A percentile compares a stretch with the other conserved stretches of the same genome.
Evolutionary conservation across 106 monocot species (phyloP).

Genomic region (Posidonia australis): DNA sequence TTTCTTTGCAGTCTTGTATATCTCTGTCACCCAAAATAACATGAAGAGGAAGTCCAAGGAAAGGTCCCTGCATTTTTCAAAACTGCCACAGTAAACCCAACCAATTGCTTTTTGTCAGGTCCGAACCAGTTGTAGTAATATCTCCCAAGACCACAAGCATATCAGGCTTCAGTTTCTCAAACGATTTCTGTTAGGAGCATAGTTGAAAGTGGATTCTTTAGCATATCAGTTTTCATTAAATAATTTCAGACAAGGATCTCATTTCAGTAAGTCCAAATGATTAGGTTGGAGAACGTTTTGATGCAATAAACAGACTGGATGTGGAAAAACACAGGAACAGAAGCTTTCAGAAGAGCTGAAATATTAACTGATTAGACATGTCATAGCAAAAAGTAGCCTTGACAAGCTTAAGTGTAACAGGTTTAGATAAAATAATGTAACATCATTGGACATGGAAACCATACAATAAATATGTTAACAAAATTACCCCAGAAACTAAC

Average conservation of each 20-base stretch:
- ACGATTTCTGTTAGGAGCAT: constrained; percentile 34
- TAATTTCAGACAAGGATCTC: too few relatives aligned
- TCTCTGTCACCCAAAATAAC: constrained; percentile 54
- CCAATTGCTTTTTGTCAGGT: constrained; percentile 27
- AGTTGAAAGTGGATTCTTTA: too few relatives aligned
- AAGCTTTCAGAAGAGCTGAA: too few relatives aligned
- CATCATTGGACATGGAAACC: too few relatives aligned
- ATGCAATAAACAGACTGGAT: background rate
- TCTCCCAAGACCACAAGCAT: constrained; percentile 64
- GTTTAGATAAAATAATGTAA: too few relatives aligned
- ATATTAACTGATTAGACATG: too few relatives aligned
- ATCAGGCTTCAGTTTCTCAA: constrained; percentile 42
- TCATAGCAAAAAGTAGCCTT: too few relatives aligned
- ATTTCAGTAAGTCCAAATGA: background rate
- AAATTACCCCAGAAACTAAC: too few relatives aligned
- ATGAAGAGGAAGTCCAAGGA: constrained; percentile 31
- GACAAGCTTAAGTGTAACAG: too few relatives aligned
- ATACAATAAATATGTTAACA: too few relatives aligned
- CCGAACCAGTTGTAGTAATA: constrained; percentile 27
- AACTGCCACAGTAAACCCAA: constrained; percentile 34
- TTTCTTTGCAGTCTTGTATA: constrained; percentile 34
- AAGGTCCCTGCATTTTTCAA: constrained; percentile 36
- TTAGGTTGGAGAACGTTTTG: background rate
- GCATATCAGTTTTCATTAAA: too few relatives aligned
- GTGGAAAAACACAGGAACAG: too few relatives aligned